Percentiles rank a stretch among this genome's conserved stretches.
Evolutionary conservation across 1,139 yeast species (phyloP).

Genomic region (Tardiomyces depauwii): DNA sequence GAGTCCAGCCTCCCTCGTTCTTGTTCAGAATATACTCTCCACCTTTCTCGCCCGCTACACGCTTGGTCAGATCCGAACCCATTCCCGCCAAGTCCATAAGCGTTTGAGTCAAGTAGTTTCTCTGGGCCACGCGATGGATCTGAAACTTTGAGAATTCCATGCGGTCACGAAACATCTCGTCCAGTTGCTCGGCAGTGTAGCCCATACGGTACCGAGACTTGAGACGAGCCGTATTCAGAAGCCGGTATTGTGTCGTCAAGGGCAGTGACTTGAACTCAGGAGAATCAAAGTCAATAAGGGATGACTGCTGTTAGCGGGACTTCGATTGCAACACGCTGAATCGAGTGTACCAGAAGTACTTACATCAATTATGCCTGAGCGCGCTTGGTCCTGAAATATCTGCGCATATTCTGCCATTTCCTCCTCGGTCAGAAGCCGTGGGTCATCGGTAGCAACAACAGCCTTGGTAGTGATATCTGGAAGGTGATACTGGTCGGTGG

Average conservation of each 20-base stretch:
- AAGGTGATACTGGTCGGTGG: conserved; percentile 69
- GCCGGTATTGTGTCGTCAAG: conserved; percentile 75
- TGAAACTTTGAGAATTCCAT: conserved; percentile 91
- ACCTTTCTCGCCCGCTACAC: conserved; percentile 82
- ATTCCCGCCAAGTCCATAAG: conserved; percentile 78
- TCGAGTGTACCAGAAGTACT: background rate
- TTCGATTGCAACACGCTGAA: no score
- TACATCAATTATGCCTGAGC: conserved; percentile 13
- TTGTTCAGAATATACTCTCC: conserved; percentile 64
- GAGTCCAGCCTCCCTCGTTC: conserved; percentile 79
- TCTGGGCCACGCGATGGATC: conserved; percentile 80
- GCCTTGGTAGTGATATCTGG: conserved; percentile 52
- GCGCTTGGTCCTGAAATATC: conserved; percentile 45
- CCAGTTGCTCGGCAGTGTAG: conserved; percentile 74
- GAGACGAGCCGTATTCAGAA: conserved; percentile 68
- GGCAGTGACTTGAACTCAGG: conserved; percentile 37
- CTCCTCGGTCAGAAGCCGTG: conserved; percentile 61
- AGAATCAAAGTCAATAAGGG: conserved; percentile 29
- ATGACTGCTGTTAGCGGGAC: conserved; percentile 5
- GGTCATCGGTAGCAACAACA: conserved; percentile 37
- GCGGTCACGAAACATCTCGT: conserved; percentile 66
- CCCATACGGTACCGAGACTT: conserved; percentile 94
- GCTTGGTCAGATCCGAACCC: conserved; percentile 43
- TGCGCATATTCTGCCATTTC: conserved; percentile 54
- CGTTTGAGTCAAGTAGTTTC: conserved; percentile 82